Percentiles rank a stretch among this genome's conserved stretches.
phyloP scores from a whole-genome alignment of 2,329 filamentous ascomycete genomes.

The Plenodomus lindquistii region DNA sequence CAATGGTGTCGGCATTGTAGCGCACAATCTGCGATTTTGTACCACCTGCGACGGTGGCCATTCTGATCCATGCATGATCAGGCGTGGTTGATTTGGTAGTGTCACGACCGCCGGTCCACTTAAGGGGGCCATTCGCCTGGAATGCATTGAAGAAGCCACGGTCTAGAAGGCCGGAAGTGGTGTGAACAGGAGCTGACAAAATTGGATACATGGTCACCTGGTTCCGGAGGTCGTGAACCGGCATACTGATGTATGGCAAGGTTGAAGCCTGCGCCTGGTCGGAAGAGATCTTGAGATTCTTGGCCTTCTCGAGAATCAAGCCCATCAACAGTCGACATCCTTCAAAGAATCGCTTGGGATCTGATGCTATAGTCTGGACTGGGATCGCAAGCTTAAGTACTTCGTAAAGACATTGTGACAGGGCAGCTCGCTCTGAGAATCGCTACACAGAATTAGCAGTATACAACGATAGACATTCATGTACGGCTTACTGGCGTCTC shows the following conservation, averaged over 20 bases:
- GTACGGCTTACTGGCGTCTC: too few species aligned
- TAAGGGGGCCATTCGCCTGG: slow-evolving; percentile 18
- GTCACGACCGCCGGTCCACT: slow-evolving; percentile 11
- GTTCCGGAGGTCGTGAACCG: slow-evolving; percentile 34
- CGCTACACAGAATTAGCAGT: too few species aligned
- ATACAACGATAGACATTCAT: too few species aligned
- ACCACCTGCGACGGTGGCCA: slow-evolving; percentile 28
- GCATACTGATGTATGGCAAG: slow-evolving; percentile 26
- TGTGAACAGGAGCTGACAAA: slow-evolving; percentile 23
- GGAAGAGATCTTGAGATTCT: slow-evolving; percentile 17
- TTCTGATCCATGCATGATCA: slow-evolving; percentile 13
- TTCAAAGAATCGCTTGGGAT: slow-evolving; percentile 36
- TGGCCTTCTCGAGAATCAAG: slow-evolving; percentile 42
- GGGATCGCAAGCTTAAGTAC: slow-evolving; percentile 35
- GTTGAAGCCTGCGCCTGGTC: slow-evolving; percentile 1
- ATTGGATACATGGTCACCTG: slow-evolving; percentile 34
- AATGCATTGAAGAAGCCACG: slow-evolving; percentile 31
- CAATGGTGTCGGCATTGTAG: slow-evolving; percentile 22
- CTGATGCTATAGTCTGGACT: slow-evolving; percentile 26
- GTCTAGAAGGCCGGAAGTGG: slow-evolving; percentile 32
- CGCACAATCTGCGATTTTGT: slow-evolving; percentile 16
- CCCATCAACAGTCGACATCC: slow-evolving; percentile 42
- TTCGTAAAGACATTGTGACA: slow-evolving; percentile 35
- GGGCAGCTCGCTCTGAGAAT: slow-evolving; percentile 34
- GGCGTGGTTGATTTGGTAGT: slow-evolving; percentile 1